Evolutionary conservation across 1,139 yeast species (phyloP).

Genomic region (Eremothecium cymbalariae): DNA sequence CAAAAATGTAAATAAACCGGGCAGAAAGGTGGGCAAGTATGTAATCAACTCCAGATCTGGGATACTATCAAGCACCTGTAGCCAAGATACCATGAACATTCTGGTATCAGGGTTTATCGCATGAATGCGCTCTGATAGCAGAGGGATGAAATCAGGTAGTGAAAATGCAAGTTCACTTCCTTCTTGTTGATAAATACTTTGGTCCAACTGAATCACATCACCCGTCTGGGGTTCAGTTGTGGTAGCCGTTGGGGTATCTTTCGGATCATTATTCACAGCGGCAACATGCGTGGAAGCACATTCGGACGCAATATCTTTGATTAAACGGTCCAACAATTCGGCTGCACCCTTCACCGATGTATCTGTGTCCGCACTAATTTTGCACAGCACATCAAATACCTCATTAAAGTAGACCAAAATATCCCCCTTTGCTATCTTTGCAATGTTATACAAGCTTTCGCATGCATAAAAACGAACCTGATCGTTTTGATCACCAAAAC

Average conservation of each 20-base stretch:
- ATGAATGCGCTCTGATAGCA: constrained; percentile 81
- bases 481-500: constrained; percentile 95
- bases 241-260: constrained; percentile 40
- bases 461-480: constrained; percentile 95
- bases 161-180: constrained; percentile 61
- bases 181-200: constrained; percentile 31
- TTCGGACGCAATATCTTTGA: constrained; percentile 93
- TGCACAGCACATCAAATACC: constrained; percentile 85
- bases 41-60: constrained; percentile 86
- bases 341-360: constrained; percentile 94
- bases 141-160: constrained; percentile 79
- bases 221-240: constrained; percentile 38
- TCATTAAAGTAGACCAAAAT: constrained; percentile 86
- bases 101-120: constrained; percentile 90
- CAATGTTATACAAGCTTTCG: constrained; percentile 90
- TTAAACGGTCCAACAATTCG: constrained; percentile 78
- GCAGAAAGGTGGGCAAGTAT: constrained; percentile 81
- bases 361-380: constrained; percentile 85
- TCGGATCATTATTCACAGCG: constrained; percentile 52
- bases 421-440: constrained; percentile 95
- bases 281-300: constrained; percentile 88
- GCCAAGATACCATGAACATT: constrained; percentile 88
- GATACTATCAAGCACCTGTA: constrained; percentile 79
- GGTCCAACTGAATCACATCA: constrained; percentile 59
- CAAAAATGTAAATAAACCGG: constrained; percentile 72